Evolutionary conservation across 176 grass and related monocot genomes (phyloP).

Genomic region (barley (Hordeum vulgare)): DNA sequence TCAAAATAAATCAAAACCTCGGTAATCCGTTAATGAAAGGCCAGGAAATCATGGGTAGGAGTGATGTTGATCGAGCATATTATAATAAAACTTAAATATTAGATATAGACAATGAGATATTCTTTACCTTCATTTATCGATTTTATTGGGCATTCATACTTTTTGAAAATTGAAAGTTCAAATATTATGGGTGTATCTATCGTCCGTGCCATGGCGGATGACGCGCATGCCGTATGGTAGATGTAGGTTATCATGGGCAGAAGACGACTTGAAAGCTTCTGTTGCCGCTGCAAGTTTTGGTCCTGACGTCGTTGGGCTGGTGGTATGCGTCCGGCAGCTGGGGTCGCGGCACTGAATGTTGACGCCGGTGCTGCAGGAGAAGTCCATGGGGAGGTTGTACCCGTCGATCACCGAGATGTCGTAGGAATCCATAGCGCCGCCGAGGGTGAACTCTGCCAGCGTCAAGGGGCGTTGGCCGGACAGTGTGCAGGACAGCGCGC

Average conservation of each 20-base stretch:
- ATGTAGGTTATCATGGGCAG: neutral
- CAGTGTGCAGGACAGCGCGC: neutral
- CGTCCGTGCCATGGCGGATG: too few relatives aligned
- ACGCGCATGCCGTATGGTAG: too few relatives aligned
- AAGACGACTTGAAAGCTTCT: constrained; percentile 12
- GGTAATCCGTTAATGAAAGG: too few relatives aligned
- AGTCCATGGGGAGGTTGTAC: constrained; percentile 4
- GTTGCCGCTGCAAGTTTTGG: neutral
- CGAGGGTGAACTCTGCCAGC: constrained; percentile 6
- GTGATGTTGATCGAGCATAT: too few relatives aligned
- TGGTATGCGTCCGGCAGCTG: neutral
- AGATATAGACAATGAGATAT: too few relatives aligned
- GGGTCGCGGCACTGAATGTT: neutral
- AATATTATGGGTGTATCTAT: too few relatives aligned
- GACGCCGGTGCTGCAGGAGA: constrained; percentile 2
- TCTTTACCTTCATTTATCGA: too few relatives aligned
- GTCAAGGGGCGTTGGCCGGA: neutral
- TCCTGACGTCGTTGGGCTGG: neutral
- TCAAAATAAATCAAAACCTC: too few relatives aligned
- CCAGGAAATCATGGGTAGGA: too few relatives aligned
- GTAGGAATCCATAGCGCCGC: neutral
- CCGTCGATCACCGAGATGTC: constrained; percentile 9
- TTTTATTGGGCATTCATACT: too few relatives aligned
- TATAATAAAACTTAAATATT: too few relatives aligned
- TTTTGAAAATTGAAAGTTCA: too few relatives aligned